Conservation (phyloP, 495 filamentous ascomycete species). For the Talaromyces wortmannii region DNA sequence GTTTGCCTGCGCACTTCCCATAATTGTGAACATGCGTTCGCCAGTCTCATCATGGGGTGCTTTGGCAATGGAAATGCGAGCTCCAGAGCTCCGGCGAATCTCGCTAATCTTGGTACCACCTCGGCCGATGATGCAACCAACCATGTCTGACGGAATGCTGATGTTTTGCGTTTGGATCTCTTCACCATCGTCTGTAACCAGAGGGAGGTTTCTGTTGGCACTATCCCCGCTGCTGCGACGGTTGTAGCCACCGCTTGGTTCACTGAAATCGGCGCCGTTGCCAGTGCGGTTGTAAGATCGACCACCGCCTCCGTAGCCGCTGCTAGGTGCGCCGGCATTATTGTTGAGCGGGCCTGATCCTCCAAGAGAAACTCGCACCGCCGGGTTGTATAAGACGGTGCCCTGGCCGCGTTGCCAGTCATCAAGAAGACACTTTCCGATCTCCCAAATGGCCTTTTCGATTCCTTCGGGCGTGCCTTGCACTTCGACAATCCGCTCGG, state of each 20-base stretch:
- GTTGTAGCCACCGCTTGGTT: constrained; percentile 56
- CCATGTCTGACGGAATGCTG: constrained; percentile 98
- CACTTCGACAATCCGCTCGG: constrained; percentile 96
- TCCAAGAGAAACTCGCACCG: constrained; percentile 69
- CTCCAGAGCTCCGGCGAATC: constrained; percentile 91
- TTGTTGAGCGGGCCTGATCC: constrained; percentile 41
- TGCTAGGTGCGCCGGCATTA: constrained; percentile 21
- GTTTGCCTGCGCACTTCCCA: constrained; percentile 83
- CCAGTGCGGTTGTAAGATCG: constrained; percentile 88
- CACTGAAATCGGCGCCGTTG: constrained; percentile 96
- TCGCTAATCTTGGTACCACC: constrained; percentile 95
- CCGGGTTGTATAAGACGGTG: constrained; percentile 94
- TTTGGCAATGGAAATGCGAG: constrained; percentile 97
- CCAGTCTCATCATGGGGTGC: constrained; percentile 95
- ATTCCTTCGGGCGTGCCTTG: constrained; percentile 90
- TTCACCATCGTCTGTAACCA: constrained; percentile 90
- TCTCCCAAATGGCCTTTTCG: constrained; percentile 95
- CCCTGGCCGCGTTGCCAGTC: constrained; percentile 95
- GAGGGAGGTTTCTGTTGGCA: constrained; percentile 63
- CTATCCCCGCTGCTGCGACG: constrained; percentile 79
- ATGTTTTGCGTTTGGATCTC: constrained; percentile 99
- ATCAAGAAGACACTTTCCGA: constrained; percentile 96
- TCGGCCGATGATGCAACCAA: constrained; percentile 97
- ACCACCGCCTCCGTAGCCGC: constrained; percentile 48
- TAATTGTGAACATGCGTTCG: constrained; percentile 99